phyloP scores from a whole-genome alignment of 768 basidiomycete species.

The Epithele typhae region DNA sequence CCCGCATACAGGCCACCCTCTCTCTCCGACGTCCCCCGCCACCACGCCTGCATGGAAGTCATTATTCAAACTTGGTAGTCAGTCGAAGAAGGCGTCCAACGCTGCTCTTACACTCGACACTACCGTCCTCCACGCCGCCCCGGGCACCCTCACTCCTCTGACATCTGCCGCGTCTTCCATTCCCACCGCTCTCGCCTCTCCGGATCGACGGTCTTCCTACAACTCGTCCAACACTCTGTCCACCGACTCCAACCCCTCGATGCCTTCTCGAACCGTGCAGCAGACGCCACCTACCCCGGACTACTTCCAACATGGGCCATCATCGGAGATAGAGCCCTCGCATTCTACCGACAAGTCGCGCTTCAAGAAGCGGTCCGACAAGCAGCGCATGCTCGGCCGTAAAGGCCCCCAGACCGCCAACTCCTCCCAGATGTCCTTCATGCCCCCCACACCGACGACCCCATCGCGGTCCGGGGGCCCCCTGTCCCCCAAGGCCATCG shows the following conservation, averaged over 20 bases:
- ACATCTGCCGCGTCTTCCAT: conserved; percentile 15
- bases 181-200: conserved; percentile 37
- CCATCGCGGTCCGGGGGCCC: conserved; percentile 39
- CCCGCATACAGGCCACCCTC: conserved; percentile 12
- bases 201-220: conserved; percentile 67
- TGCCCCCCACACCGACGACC: conserved; percentile 29
- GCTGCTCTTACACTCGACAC: conserved; percentile 55
- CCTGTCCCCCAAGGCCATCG: conserved; percentile 63
- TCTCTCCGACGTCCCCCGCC: conserved; percentile 12
- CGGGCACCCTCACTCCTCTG: conserved; percentile 28
- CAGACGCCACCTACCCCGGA: conserved; percentile 18
- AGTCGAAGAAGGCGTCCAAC: conserved; percentile 52
- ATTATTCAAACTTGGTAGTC: conserved; percentile 63
- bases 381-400: conserved; percentile 24
- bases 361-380: conserved; percentile 28
- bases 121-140: conserved; percentile 31
- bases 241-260: conserved; percentile 55
- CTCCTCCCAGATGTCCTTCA: conserved; percentile 47
- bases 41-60: conserved; percentile 55
- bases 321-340: conserved; percentile 13
- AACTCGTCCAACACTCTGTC: conserved; percentile 77
- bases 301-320: conserved; percentile 19
- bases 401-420: conserved; percentile 43
- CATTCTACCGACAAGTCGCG: conserved; percentile 13
- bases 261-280: conserved; percentile 19